Conservation (phyloP, 208 protist genomes). For the Leishmania braziliensis region DNA sequence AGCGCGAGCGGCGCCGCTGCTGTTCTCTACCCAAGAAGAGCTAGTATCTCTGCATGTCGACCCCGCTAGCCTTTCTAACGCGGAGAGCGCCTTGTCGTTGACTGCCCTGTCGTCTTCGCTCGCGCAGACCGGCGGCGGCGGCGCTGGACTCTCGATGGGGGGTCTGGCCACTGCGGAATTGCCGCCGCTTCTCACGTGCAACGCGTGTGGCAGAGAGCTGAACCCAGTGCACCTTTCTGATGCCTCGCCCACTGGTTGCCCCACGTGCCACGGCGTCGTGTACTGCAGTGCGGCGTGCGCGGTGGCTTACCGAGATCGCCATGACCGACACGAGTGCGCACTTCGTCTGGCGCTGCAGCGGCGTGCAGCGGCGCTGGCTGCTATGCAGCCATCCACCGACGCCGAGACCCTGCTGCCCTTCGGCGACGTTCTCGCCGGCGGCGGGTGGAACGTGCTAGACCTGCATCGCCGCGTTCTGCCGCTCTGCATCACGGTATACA, state of each 20-base stretch:
- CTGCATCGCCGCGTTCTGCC: constrained; percentile 33
- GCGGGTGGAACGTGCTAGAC: constrained; percentile 30
- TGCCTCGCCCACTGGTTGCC: constrained; percentile 19
- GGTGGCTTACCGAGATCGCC: constrained; percentile 29
- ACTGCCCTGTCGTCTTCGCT: neutral
- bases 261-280: constrained; percentile 27
- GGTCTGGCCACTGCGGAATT: constrained; percentile 4
- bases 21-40: neutral
- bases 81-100: neutral
- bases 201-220: constrained; percentile 16
- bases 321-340: constrained; percentile 44
- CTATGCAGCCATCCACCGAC: neutral
- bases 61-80: neutral
- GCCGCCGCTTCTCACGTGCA: constrained; percentile 13
- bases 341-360: constrained; percentile 25
- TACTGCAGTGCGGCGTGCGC: constrained; percentile 51
- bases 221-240: constrained; percentile 12
- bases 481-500: constrained; percentile 40
- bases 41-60: neutral
- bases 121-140: neutral
- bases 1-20: neutral
- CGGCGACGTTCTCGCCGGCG: constrained; percentile 31
- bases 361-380: constrained; percentile 20
- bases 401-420: constrained; percentile 9
- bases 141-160: neutral